phyloP scores from a whole-genome alignment of 805 yeast genomes.

The Cyberlindnera lachancei region DNA sequence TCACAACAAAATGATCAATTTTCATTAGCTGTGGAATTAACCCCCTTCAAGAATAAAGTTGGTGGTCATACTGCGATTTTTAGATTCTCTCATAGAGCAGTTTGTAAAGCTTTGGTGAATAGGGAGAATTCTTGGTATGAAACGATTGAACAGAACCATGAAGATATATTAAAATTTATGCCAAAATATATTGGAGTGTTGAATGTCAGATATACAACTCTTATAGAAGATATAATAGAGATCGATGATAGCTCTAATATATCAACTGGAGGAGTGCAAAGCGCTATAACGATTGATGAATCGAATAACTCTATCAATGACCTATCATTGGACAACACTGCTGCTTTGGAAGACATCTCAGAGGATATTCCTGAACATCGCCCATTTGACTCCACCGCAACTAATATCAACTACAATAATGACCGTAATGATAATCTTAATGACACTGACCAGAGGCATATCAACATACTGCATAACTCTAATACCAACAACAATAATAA shows the following conservation, averaged over 20 bases:
- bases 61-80: conserved; percentile 99
- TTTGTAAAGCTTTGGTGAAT: conserved; percentile 86
- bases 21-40: conserved; percentile 78
- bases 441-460: not conserved
- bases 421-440: conserved; percentile 3
- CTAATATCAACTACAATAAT: no score
- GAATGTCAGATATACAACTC: conserved; percentile 66
- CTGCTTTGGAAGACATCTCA: conserved; percentile 10
- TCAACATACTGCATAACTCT: no score
- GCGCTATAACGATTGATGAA: no score
- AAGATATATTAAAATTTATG: conserved; percentile 75
- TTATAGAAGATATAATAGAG: conserved; percentile 23
- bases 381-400: no score
- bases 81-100: conserved; percentile 83
- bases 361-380: no score
- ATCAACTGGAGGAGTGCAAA: no score
- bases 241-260: no score
- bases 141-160: conserved; percentile 70
- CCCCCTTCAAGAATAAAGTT: conserved; percentile 88
- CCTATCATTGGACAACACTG: conserved; percentile 7
- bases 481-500: no score
- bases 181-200: conserved; percentile 92
- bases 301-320: conserved; percentile 12
- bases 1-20: conserved; percentile 20
- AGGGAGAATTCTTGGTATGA: conserved; percentile 92